Evolutionary conservation across 257 asterid species (phyloP).

Genomic region (Striga asiatica): DNA sequence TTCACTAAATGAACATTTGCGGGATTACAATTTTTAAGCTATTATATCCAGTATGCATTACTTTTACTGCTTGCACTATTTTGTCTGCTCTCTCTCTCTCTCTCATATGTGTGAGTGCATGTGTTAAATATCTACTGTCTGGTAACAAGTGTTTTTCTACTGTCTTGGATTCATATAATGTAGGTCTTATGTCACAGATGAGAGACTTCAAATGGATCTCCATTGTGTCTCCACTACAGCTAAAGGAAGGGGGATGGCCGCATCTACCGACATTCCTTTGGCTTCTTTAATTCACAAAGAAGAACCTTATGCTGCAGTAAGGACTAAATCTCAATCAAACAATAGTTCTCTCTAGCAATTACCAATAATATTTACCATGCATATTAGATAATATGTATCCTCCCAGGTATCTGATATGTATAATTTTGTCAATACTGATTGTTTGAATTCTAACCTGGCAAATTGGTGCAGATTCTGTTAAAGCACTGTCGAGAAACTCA

Average conservation of each 20-base stretch:
- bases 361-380: background rate
- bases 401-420: background rate
- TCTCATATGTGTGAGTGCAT: no score
- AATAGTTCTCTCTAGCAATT: background rate
- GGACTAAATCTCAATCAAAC: constrained; percentile 7
- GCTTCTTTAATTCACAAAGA: constrained; percentile 75
- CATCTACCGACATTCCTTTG: constrained; percentile 40
- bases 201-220: constrained; percentile 33
- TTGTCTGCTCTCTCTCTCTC: background rate
- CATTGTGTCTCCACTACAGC: constrained; percentile 33
- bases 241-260: constrained; percentile 78
- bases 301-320: constrained; percentile 92
- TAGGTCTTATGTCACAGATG: constrained; percentile 84
- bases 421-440: background rate
- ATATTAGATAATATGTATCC: background rate
- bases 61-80: background rate
- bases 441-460: constrained; percentile 17
- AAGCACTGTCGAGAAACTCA: constrained; percentile 80
- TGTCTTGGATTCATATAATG: constrained; percentile 39
- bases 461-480: constrained; percentile 60
- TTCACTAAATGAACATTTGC: constrained; percentile 1
- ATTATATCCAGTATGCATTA: background rate
- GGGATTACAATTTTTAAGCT: no score
- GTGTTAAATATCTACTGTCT: constrained; percentile 10
- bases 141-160: constrained; percentile 24